phyloP scores from a whole-genome alignment of 345 rosid genomes.

The Gossypium herbaceum region DNA sequence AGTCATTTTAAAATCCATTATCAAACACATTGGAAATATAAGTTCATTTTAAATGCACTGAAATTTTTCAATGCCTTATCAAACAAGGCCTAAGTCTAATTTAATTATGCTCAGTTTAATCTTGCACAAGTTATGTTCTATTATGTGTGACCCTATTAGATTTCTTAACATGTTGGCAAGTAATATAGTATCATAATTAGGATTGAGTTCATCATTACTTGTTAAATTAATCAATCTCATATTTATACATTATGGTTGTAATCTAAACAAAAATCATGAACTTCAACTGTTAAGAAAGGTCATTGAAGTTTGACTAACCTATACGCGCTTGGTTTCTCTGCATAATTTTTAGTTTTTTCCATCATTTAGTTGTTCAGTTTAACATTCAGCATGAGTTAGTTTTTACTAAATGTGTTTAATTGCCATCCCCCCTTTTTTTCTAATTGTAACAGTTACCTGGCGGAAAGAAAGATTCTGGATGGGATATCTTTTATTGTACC shows the following conservation, averaged over 20 bases:
- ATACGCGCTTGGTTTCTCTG: background rate
- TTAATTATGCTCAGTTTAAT: background rate
- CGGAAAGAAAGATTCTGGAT: constrained; percentile 83
- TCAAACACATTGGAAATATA: no score
- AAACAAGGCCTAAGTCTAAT: background rate
- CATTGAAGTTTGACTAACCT: background rate
- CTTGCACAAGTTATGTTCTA: background rate
- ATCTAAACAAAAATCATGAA: background rate
- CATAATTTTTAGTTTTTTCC: background rate
- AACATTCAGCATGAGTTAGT: background rate
- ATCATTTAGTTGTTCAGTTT: background rate
- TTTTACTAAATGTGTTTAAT: background rate
- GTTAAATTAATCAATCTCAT: background rate
- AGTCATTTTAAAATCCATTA: no score
- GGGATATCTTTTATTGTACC: constrained; percentile 87
- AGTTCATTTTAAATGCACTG: no score
- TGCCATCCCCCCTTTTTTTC: background rate
- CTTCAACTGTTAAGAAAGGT: background rate
- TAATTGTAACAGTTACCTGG: constrained; percentile 49
- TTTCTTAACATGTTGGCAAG: constrained; percentile 1
- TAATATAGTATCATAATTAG: background rate
- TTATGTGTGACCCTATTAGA: background rate
- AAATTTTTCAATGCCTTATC: no score
- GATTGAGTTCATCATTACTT: background rate
- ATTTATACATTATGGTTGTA: background rate